Evolutionary conservation across 768 basidiomycete genomes (phyloP), one percentile per base, ranked within the genome.

Genomic region (Rhizopogon roseolus): DNA sequence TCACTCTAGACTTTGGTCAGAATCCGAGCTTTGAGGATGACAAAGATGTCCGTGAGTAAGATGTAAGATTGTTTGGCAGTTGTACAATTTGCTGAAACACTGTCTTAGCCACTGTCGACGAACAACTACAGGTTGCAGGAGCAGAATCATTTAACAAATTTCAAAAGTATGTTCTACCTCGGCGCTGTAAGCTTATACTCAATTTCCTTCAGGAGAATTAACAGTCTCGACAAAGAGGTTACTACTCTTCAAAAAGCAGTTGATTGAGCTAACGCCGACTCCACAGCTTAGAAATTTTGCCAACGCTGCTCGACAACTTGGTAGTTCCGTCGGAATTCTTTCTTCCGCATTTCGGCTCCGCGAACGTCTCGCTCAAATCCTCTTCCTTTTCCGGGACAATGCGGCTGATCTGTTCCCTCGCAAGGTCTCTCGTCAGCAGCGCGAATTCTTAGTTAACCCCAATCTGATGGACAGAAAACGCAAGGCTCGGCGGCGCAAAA

Each of bases 351-450:
- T 81, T 65, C 80, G 84, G 60, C 78, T 90, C 32, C 83, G 88
- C 2, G 81, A 84, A 56, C 79, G 86, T 6, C 74, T 90, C 17
- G 80, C 83, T 3, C 84, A 85, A 58, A 75, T 90, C 7, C 74
- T 86, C 7, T 84, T 80, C 63, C 76, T 90, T 13, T 88, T 88
- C 66, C 82, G 80, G 40, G 82, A 86, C 67, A 90, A 89, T 60
- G 86, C 86, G 1, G 84, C 86, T 16, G 82, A 84, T 57, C 75
- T 89, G n/a, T 90, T 89, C 57, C 86, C 86, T 6, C 77, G 82
- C 19, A 88, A 86, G 60, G 70, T 88, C 27, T 55, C 54, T 72
- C 77, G 61, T 60, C 78, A 60, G 62, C 70, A 62, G 61, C 73
- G 53, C 69, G 83, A 65, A 56, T 58, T 58, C 38, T 61, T 53